Conservation (phyloP, 2,329 filamentous ascomycete species). For the Aureobasidium sp. region DNA sequence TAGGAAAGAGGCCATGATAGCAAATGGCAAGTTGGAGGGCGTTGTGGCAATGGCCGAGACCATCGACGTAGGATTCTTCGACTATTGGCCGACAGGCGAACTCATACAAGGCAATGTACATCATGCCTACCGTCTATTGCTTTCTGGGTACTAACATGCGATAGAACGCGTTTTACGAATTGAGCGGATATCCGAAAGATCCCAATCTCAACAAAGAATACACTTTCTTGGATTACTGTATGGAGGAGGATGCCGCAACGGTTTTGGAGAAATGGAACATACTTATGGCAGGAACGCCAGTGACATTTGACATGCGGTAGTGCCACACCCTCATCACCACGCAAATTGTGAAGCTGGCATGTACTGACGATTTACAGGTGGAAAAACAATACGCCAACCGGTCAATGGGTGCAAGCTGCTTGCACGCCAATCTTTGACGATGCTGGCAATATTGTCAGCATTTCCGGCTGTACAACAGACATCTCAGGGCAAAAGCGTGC, state of each 20-base stretch:
- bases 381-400: conserved; percentile 13
- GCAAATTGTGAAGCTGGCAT: no score
- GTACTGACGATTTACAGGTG: background rate
- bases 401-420: conserved; percentile 18
- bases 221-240: background rate
- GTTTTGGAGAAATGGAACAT: background rate
- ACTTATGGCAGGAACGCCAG: background rate
- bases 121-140: no score
- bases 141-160: no score
- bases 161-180: background rate
- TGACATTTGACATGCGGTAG: background rate
- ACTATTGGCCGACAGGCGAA: background rate
- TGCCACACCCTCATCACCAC: no score
- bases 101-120: background rate
- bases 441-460: conserved; percentile 13
- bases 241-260: background rate
- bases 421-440: conserved; percentile 16
- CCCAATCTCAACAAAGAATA: background rate
- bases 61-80: background rate
- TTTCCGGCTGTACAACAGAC: conserved; percentile 19
- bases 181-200: background rate
- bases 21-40: background rate
- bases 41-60: background rate
- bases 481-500: conserved; percentile 9
- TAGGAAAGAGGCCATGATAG: background rate